These are phyloP conservation scores for Kalaharituber pfeilii DNA, from an alignment of 2,329 filamentous ascomycete species.

Conservation along the genomic window DNA sequence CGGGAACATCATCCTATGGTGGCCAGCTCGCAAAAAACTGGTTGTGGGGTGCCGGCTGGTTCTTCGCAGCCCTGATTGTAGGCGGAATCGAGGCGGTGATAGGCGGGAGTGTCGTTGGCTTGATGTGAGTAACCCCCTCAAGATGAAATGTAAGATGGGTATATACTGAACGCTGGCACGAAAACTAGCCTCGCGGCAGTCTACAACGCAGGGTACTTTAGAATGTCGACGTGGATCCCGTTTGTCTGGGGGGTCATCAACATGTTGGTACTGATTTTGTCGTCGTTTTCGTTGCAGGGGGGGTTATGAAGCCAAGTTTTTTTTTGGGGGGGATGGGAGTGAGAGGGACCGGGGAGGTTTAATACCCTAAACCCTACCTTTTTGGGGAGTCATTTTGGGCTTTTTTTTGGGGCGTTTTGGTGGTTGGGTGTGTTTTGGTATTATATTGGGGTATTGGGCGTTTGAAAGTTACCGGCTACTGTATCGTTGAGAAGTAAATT, in stretches of 20 bases:
- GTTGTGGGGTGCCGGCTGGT: slow-evolving; percentile 41
- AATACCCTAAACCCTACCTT: not conserved
- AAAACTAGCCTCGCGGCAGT: slow-evolving; percentile 14
- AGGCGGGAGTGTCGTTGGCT: slow-evolving; percentile 62
- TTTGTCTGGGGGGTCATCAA: slow-evolving; percentile 78
- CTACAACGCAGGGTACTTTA: slow-evolving; percentile 42
- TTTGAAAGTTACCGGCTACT: too few relatives aligned
- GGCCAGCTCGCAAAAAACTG: slow-evolving; percentile 36
- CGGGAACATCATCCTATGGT: too few relatives aligned
- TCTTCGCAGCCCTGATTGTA: slow-evolving; percentile 50
- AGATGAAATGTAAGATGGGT: not conserved
- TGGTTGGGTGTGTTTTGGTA: too few relatives aligned
- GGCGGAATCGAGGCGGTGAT: slow-evolving; percentile 61
- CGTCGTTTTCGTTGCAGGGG: slow-evolving; percentile 83
- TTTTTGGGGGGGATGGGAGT: not conserved
- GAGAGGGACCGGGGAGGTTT: not conserved
- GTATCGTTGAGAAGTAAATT: too few relatives aligned
- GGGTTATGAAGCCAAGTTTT: slow-evolving; percentile 43
- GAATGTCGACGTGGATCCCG: slow-evolving; percentile 89
- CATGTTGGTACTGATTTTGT: slow-evolving; percentile 63
- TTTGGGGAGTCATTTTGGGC: too few relatives aligned
- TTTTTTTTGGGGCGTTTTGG: too few relatives aligned
- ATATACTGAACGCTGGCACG: too few relatives aligned
- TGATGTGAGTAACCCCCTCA: slow-evolving; percentile 43
- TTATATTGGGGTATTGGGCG: too few relatives aligned